Conservation (phyloP, 2,329 filamentous ascomycete genomes). For the Cercospora sp. region DNA sequence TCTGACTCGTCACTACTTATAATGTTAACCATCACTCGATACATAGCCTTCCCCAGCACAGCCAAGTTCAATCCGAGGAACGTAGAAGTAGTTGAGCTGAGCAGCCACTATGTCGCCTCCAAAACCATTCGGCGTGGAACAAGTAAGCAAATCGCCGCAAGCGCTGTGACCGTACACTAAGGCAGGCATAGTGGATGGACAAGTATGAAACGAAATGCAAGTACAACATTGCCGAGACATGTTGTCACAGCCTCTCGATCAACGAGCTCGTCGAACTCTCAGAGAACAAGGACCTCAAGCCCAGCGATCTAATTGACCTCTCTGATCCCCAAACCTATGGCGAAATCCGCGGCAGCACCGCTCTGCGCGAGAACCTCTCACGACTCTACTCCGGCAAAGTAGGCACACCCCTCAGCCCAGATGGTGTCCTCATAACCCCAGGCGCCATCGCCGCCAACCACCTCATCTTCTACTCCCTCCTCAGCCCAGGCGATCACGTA, state of each 20-base stretch:
- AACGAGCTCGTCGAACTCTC: conserved; percentile 64
- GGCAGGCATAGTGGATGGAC: conserved; percentile 56
- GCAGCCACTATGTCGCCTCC: conserved; percentile 29
- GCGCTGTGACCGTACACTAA: background rate
- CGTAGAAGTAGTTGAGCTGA: background rate
- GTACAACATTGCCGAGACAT: conserved; percentile 77
- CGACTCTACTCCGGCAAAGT: conserved; percentile 62
- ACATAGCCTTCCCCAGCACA: background rate
- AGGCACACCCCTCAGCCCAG: conserved; percentile 49
- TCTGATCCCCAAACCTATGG: conserved; percentile 70
- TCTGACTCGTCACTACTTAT: background rate
- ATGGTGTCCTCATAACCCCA: conserved; percentile 73
- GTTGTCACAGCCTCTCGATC: conserved; percentile 71
- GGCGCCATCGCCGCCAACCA: conserved; percentile 87
- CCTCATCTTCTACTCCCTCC: conserved; percentile 69
- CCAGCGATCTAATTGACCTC: conserved; percentile 47
- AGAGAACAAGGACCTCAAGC: conserved; percentile 52
- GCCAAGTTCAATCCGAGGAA: background rate
- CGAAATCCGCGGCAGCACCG: conserved; percentile 66
- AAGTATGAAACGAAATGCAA: conserved; percentile 54
- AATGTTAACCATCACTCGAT: too few species aligned
- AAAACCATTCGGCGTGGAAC: conserved; percentile 67
- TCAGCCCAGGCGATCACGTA: conserved; percentile 76
- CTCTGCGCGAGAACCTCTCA: conserved; percentile 65
- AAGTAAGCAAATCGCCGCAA: conserved; percentile 48